Base-by-base conservation (phyloP, 2,329 filamentous ascomycete genomes). In the Alternaria postmessia region DNA sequence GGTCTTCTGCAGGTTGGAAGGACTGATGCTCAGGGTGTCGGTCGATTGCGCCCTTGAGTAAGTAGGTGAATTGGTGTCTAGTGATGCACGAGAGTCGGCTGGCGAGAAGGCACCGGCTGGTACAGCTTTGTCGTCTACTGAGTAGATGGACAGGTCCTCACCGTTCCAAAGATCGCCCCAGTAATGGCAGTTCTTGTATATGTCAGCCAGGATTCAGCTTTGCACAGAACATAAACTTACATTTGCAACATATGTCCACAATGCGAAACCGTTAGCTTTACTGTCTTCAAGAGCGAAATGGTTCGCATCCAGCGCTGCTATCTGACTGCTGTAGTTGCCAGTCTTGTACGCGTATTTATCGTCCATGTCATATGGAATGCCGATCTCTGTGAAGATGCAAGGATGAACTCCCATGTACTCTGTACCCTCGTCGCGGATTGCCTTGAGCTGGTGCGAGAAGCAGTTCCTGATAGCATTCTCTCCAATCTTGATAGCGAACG, bases 361-460 rank as follows among this genome's bases (percentile, higher is more conserved):
- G 73, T 99, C 94, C 96, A 99, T 98, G 75, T 99, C 95, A 75
- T 97, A 99, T 0, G 95, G 95, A 59, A 99, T 97, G 7, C 95
- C 95, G 72, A 98, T 98, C 75, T 99, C 95, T 0, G 93, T 96
- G 77, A 97, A 88, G 5, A 99, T 81, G 69, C 93, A 93, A 0
- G 95, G 95, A 69, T 96, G 94, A 22, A 91, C 88, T 20, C 95
- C 95, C 83, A 93, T 92, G 60, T 93, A 89, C 56, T 96, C 90
- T n/a, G 91, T 81, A 0, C 94, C 96, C 79, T 99, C 95, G 66
- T 96, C 86, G 51, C 89, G 86, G 53, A 99, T 91, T 0, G 90
- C 90, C 6, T 88, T 87, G 36, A 99, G 85, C 75, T 99, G 95
- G 65, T 97, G 92, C 43, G 88, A 88, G 79, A 99, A 90, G 76